These are phyloP conservation scores for Penicillium coffeae DNA, from an alignment of 495 filamentous ascomycete genomes.

Conservation along the genomic window DNA sequence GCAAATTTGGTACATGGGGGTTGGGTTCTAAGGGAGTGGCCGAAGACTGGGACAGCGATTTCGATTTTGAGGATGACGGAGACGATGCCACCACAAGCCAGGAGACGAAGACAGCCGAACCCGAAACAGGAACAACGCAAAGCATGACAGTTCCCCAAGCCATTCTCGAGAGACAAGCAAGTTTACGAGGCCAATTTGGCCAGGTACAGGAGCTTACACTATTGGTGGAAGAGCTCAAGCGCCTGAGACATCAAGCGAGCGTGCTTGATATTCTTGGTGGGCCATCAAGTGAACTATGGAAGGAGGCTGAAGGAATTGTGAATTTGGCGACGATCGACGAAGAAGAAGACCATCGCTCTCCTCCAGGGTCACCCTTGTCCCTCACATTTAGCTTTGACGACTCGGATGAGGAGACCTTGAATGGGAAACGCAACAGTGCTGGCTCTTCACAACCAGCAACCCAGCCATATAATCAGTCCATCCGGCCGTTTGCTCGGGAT, in stretches of 20 bases:
- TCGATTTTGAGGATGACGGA: slow-evolving; percentile 62
- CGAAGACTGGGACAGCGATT: slow-evolving; percentile 83
- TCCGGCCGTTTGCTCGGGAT: slow-evolving; percentile 25
- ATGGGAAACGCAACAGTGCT: slow-evolving; percentile 33
- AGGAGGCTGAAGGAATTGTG: slow-evolving; percentile 85
- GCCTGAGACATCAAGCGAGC: slow-evolving; percentile 58
- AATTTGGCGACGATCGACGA: slow-evolving; percentile 81
- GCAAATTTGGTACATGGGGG: slow-evolving; percentile 88
- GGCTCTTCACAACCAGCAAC: slow-evolving; percentile 12
- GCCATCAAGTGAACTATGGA: slow-evolving; percentile 63
- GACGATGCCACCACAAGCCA: slow-evolving; percentile 30
- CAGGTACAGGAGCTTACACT: slow-evolving; percentile 82
- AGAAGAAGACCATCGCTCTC: slow-evolving; percentile 53
- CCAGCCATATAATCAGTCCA: slow-evolving; percentile 8
- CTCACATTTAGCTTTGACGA: slow-evolving; percentile 53
- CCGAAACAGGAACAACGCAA: slow-evolving; percentile 9
- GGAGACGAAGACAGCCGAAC: slow-evolving; percentile 21
- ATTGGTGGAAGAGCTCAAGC: slow-evolving; percentile 76
- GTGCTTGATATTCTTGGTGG: slow-evolving; percentile 63
- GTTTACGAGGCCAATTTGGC: slow-evolving; percentile 78
- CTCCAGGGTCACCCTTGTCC: slow-evolving; percentile 49
- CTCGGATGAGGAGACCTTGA: slow-evolving; percentile 56
- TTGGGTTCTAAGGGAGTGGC: slow-evolving; percentile 76
- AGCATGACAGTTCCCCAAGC: slow-evolving; percentile 75
- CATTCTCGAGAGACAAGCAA: slow-evolving; percentile 81